phyloP scores from a whole-genome alignment of 148 eudicot species.

The Linanthus parryae region DNA sequence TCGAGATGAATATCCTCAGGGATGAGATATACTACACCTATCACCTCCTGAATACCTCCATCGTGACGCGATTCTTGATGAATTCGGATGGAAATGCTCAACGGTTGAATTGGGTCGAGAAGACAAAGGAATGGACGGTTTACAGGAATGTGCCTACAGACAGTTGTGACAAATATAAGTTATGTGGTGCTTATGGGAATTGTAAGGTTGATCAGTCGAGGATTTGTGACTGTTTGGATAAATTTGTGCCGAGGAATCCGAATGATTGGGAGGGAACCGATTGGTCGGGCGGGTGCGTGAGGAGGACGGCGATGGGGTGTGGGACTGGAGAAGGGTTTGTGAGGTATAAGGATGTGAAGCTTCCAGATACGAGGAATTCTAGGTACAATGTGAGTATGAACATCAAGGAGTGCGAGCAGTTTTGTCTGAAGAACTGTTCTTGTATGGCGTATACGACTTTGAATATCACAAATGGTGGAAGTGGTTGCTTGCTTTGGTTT shows the following conservation, averaged over 20 bases:
- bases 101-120: slow-evolving; percentile 3
- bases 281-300: slow-evolving; percentile 9
- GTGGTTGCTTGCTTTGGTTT: slow-evolving; percentile 22
- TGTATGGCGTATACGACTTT: slow-evolving; percentile 21
- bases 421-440: slow-evolving; percentile 14
- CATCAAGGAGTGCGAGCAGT: slow-evolving; percentile 11
- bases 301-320: slow-evolving; percentile 1
- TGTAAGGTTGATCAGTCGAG: slow-evolving; percentile 2
- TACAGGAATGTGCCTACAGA: background rate
- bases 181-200: slow-evolving; percentile 5
- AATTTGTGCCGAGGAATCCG: background rate
- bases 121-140: background rate
- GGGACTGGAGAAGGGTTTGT: slow-evolving; percentile 11
- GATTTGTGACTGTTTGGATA: background rate
- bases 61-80: slow-evolving; percentile 5
- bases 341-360: slow-evolving; percentile 1
- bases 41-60: background rate
- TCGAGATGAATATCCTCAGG: background rate
- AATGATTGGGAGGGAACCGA: background rate
- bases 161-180: slow-evolving; percentile 1
- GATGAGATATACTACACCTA: background rate
- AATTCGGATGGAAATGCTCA: background rate
- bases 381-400: slow-evolving; percentile 14
- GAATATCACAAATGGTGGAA: slow-evolving; percentile 3
- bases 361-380: slow-evolving; percentile 13